Evolutionary conservation across 2,329 filamentous ascomycete genomes (phyloP).

Genomic region (Monosporascus sp.): DNA sequence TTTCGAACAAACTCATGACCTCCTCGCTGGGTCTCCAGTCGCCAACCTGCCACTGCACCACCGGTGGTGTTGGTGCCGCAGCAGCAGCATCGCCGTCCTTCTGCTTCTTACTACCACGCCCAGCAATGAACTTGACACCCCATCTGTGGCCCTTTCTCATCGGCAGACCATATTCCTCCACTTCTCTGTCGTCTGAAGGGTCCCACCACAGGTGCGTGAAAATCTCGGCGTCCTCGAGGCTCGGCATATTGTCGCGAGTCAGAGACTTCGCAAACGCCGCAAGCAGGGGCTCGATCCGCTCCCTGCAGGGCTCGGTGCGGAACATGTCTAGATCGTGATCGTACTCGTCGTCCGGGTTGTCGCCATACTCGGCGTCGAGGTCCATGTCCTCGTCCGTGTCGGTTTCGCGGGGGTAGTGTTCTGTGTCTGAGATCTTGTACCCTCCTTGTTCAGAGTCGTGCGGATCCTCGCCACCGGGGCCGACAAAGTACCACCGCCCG

Average conservation of each 20-base stretch:
- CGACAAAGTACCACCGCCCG: constrained; percentile 20
- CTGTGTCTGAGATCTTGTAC: constrained; percentile 11
- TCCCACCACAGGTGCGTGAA: constrained; percentile 16
- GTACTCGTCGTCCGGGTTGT: constrained; percentile 4
- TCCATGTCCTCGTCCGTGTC: constrained; percentile 11
- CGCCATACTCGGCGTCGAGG: constrained; percentile 4
- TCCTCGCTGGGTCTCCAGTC: constrained; percentile 16
- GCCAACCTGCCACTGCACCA: constrained; percentile 19
- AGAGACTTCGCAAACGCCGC: constrained; percentile 15
- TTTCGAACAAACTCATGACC: constrained; percentile 14
- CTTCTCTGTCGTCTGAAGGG: constrained; percentile 11
- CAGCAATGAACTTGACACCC: constrained; percentile 14
- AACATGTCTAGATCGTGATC: constrained; percentile 13
- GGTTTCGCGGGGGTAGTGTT: constrained; percentile 15
- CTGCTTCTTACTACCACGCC: constrained; percentile 4
- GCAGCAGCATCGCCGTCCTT: not conserved
- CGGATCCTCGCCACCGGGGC: constrained; percentile 16
- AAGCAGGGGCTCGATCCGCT: constrained; percentile 17
- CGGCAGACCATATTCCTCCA: not conserved
- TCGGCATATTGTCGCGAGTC: constrained; percentile 11
- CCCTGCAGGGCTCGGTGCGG: constrained; percentile 12
- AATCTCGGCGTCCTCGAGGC: constrained; percentile 17
- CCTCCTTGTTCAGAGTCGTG: constrained; percentile 8
- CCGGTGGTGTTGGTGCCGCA: not conserved
- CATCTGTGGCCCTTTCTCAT: constrained; percentile 8